Evolutionary conservation across 176 grass and related monocot species (phyloP).

Genomic region (Eremochloa ophiuroides): DNA sequence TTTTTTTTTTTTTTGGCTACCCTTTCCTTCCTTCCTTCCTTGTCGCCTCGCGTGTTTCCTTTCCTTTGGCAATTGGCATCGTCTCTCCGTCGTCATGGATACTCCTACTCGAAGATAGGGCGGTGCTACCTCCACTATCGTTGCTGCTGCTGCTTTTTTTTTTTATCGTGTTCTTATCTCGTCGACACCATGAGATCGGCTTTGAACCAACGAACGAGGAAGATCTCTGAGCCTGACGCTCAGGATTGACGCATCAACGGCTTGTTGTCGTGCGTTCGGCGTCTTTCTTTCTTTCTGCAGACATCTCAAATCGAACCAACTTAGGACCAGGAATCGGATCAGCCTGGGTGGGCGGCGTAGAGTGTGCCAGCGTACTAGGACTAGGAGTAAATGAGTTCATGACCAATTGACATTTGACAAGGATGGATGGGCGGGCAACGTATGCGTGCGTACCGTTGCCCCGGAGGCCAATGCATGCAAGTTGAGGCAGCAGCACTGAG

Average conservation of each 20-base stretch:
- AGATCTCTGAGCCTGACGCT: neutral
- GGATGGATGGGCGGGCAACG: neutral
- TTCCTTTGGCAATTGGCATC: too few species aligned
- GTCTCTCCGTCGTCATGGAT: too few species aligned
- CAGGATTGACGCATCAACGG: neutral
- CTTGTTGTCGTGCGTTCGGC: neutral
- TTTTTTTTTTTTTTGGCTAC: neutral
- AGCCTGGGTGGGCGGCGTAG: neutral
- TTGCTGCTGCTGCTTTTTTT: neutral
- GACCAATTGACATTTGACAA: neutral
- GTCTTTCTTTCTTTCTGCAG: neutral
- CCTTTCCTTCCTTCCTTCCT: too few species aligned
- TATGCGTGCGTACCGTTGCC: neutral
- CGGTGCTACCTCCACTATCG: neutral
- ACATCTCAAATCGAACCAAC: neutral
- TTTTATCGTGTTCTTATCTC: neutral
- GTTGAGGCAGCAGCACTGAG: too few species aligned
- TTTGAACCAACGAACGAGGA: neutral
- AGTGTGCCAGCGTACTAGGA: neutral
- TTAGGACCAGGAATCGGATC: neutral
- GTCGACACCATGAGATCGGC: conserved; percentile 18
- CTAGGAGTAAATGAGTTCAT: neutral
- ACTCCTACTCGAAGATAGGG: neutral
- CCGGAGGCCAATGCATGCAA: neutral
- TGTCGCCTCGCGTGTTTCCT: too few species aligned